phyloP scores from a whole-genome alignment of 495 filamentous ascomycete genomes.

The Hypoxylon perforatum region DNA sequence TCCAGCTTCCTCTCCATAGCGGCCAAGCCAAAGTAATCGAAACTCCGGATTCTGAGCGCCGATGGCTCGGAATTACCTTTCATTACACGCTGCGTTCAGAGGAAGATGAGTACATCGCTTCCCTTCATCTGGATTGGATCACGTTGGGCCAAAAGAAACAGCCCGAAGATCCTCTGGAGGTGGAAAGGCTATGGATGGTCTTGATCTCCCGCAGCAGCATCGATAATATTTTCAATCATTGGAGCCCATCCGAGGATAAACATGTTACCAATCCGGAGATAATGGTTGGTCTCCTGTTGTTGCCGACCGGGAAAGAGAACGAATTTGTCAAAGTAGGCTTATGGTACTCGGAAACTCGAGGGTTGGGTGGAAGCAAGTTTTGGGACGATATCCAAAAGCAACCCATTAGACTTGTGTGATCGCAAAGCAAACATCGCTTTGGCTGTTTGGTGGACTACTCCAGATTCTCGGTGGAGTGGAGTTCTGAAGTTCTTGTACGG shows the following conservation, averaged over 20 bases:
- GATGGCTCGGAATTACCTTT: not conserved
- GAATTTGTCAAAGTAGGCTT: constrained; percentile 11
- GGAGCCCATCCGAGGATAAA: not conserved
- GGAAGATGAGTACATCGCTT: constrained; percentile 14
- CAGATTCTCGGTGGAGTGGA: no score
- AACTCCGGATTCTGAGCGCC: not conserved
- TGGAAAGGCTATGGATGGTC: constrained; percentile 12
- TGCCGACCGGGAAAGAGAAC: not conserved
- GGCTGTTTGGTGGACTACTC: no score
- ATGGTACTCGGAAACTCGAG: constrained; percentile 15
- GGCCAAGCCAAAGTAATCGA: not conserved
- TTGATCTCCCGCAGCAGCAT: constrained; percentile 4
- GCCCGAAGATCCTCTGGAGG: not conserved
- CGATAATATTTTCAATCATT: not conserved
- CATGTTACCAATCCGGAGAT: constrained; percentile 7
- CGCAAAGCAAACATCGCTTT: no score
- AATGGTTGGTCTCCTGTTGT: constrained; percentile 13
- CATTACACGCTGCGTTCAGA: not conserved
- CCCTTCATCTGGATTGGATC: constrained; percentile 10
- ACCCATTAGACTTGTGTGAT: constrained; percentile 12
- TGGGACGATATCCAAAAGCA: constrained; percentile 3
- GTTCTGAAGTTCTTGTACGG: no score
- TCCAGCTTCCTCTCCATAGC: not conserved
- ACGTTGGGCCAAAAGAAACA: not conserved
- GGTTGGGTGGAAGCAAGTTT: constrained; percentile 14